Base-by-base conservation (phyloP, 257 asterid genomes). In the Solanum virginianum region DNA sequence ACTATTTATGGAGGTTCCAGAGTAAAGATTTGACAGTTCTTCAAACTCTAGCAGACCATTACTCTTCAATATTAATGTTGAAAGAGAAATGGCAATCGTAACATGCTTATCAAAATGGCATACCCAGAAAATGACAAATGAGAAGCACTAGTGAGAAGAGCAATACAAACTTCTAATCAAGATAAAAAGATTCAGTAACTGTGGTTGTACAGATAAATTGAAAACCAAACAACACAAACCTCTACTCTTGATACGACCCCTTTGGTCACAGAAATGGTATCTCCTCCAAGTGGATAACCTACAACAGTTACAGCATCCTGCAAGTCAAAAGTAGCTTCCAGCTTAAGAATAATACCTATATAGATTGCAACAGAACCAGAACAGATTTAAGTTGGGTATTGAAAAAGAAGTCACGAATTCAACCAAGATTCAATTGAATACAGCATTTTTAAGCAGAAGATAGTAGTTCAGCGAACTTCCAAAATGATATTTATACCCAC, bases 221-320 rank as follows among this genome's bases (percentile, higher is more conserved):
- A 75, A 24, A 75, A 49, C 22, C 65, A 53, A 53, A 79, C 65
- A 79, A 53, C 43, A 79, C 94, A 88, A 74, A 96, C 98, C 98
- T 96, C 99, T 84, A 96, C 95, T 90, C 99, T 91, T 72, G 99
- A 96, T 79, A 96, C 99, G 26, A 96, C 99, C 85, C 99, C 99
- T 90, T 96, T 96, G 17, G 98, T 95, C 83, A 96, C 99, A 57
- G 98, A 96, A 89, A 96, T 96, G 79, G 99, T 96, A 91, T 96
- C 98, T 77, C 99, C 99, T 87, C 99, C 99, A 84, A 96, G 98
- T 0, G 99, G 99, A 90, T 96, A 96, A 45, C 99, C 99, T 55
- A 96, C 98, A 86, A 96, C 98, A 84, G 99, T 96, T 81, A 96
- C 99, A 2, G 97, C 84, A 88, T 96, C 98, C 98, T 95, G 95